Evolutionary conservation across 1,284 basidiomycete genomes (phyloP).

Genomic region (Ganoderma lingzhi): DNA sequence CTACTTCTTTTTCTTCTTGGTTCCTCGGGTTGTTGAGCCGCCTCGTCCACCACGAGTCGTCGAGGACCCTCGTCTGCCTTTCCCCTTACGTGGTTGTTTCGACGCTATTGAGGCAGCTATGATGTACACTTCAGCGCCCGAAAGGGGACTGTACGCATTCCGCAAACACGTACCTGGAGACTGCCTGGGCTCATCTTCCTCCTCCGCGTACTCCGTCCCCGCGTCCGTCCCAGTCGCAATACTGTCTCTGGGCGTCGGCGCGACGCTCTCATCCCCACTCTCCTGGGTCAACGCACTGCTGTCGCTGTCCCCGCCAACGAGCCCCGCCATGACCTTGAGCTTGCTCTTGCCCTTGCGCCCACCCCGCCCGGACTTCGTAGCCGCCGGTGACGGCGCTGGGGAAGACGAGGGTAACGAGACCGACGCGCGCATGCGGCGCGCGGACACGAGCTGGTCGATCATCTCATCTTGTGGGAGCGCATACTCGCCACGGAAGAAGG

Average conservation of each 20-base stretch:
- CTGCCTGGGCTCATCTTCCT: conserved; percentile 60
- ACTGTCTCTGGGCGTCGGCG: conserved; percentile 64
- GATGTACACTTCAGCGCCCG: not conserved
- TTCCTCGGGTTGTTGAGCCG: conserved; percentile 33
- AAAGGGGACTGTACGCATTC: not conserved
- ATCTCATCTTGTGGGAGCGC: conserved; percentile 64
- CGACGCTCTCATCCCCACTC: conserved; percentile 72
- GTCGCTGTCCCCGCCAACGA: conserved; percentile 80
- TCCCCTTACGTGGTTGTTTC: conserved; percentile 29
- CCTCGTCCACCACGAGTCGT: conserved; percentile 35
- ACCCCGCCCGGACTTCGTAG: conserved; percentile 44
- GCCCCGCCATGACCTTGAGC: conserved; percentile 62
- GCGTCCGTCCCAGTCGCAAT: conserved; percentile 73
- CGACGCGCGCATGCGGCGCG: conserved; percentile 70
- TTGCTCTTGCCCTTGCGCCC: conserved; percentile 40
- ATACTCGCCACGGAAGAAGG: conserved; percentile 76
- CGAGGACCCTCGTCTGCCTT: conserved; percentile 30
- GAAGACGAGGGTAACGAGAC: conserved; percentile 51
- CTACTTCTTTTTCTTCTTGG: conserved; percentile 39
- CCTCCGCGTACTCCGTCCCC: conserved; percentile 70
- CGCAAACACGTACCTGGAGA: conserved; percentile 57
- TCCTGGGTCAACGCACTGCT: conserved; percentile 83
- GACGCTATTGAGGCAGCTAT: conserved; percentile 34
- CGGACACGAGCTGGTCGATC: conserved; percentile 63
- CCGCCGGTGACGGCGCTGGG: conserved; percentile 59